phyloP scores from a whole-genome alignment of 768 basidiomycete genomes.

The Tricholoma hemisulphureum region DNA sequence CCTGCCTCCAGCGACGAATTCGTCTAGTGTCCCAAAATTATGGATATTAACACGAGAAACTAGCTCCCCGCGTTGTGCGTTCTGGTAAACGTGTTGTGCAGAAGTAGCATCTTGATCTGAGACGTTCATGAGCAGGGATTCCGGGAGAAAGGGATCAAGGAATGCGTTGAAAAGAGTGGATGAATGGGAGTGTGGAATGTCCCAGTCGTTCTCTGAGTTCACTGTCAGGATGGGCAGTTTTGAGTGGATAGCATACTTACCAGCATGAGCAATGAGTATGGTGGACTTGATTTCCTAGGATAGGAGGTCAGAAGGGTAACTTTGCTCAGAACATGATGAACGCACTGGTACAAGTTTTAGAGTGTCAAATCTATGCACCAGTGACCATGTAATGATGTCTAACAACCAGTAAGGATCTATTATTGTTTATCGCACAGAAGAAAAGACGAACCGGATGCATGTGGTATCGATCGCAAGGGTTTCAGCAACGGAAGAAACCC shows the following conservation, averaged over 20 bases:
- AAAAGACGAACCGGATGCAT: constrained; percentile 53
- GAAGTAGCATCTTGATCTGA: constrained; percentile 43
- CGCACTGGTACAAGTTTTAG: constrained; percentile 57
- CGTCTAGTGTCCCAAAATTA: constrained; percentile 48
- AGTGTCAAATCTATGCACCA: constrained; percentile 63
- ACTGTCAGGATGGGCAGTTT: no score
- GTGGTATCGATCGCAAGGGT: constrained; percentile 65
- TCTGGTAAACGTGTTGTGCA: constrained; percentile 35
- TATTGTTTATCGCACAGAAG: not conserved
- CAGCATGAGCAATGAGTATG: constrained; percentile 70
- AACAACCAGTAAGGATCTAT: constrained; percentile 3
- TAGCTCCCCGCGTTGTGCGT: constrained; percentile 36
- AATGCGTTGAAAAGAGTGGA: constrained; percentile 65
- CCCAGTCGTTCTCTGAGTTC: constrained; percentile 55
- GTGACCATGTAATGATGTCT: constrained; percentile 56
- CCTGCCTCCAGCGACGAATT: constrained; percentile 41
- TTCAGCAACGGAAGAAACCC: constrained; percentile 68
- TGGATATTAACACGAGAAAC: constrained; percentile 45
- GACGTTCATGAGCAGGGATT: not conserved
- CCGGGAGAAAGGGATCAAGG: constrained; percentile 56
- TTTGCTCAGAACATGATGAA: not conserved
- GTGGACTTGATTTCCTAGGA: constrained; percentile 61
- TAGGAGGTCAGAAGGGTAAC: not conserved
- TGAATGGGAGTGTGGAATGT: constrained; percentile 73
- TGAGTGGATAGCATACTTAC: constrained; percentile 19